Evolutionary conservation across 345 rosid species (phyloP).

Genomic region (Combretum micranthum): DNA sequence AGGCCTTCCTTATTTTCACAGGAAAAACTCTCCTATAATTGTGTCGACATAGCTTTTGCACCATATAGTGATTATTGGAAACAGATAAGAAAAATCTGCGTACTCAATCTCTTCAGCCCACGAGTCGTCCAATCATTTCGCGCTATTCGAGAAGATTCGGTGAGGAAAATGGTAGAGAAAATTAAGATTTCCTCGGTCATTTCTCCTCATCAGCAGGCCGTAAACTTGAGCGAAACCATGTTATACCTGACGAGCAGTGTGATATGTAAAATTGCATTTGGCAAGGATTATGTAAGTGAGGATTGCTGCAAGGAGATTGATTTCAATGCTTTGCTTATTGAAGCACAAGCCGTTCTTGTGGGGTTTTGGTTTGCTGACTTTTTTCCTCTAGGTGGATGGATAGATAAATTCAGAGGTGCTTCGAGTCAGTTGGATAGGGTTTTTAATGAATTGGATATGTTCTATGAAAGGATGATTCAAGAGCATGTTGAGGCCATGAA

Average conservation of each 20-base stretch:
- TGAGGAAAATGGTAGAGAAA: constrained; percentile 24
- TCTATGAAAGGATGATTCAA: constrained; percentile 34
- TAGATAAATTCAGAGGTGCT: constrained; percentile 32
- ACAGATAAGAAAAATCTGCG: constrained; percentile 31
- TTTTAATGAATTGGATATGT: constrained; percentile 24
- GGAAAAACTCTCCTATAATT: constrained; percentile 34
- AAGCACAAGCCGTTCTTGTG: constrained; percentile 19
- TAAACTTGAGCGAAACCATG: constrained; percentile 23
- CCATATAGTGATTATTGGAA: constrained; percentile 38
- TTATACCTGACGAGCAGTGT: constrained; percentile 17
- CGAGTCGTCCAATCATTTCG: constrained; percentile 25
- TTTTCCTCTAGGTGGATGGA: constrained; percentile 23
- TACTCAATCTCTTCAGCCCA: constrained; percentile 26
- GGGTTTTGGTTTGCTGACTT: constrained; percentile 34
- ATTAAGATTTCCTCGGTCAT: constrained; percentile 10
- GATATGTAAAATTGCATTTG: constrained; percentile 34
- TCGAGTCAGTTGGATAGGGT: constrained; percentile 20
- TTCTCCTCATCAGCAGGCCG: not conserved
- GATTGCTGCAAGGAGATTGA: constrained; percentile 15
- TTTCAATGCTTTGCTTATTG: constrained; percentile 21
- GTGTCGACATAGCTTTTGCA: constrained; percentile 35
- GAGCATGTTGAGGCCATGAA: constrained; percentile 26
- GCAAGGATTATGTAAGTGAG: constrained; percentile 28
- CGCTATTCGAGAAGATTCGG: constrained; percentile 33
- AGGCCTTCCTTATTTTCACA: constrained; percentile 29